A percentile compares a stretch with the other conserved stretches of the same genome.
Conservation (phyloP, 306 rosid species). For the Lathyrus aphaca region DNA sequence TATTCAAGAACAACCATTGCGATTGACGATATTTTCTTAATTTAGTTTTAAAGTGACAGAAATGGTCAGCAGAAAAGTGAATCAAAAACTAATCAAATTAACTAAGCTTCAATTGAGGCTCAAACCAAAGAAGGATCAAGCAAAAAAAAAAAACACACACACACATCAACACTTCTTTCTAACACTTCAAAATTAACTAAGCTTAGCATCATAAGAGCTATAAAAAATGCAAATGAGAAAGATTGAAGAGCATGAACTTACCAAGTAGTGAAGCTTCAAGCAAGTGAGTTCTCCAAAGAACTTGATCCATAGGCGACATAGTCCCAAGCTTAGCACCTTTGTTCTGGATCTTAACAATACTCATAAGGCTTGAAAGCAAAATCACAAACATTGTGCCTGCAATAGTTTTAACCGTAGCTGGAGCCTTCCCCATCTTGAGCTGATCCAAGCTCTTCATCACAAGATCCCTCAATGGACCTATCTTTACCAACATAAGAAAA, state of each 20-base stretch:
- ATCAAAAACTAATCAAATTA: no score
- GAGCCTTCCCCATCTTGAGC: constrained; percentile 84
- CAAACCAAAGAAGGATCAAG: no score
- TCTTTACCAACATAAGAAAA: constrained; percentile 73
- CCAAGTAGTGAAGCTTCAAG: constrained; percentile 94
- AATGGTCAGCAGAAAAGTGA: no score
- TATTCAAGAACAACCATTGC: no score
- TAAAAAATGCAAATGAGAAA: constrained; percentile 13
- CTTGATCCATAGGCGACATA: constrained; percentile 99
- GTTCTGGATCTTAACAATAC: constrained; percentile 93
- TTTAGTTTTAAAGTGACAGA: no score
- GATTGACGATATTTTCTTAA: no score
- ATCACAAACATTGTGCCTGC: constrained; percentile 95
- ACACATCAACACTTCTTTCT: background rate
- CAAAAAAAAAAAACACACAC: background rate
- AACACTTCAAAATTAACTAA: background rate
- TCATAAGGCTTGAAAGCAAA: constrained; percentile 77
- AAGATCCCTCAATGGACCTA: constrained; percentile 90
- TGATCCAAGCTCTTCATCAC: constrained; percentile 89
- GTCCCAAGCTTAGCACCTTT: constrained; percentile 95
- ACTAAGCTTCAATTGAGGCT: no score
- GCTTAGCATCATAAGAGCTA: background rate
- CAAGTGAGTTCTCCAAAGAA: constrained; percentile 95
- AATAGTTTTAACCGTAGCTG: constrained; percentile 78
- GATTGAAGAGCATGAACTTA: constrained; percentile 40